Base-by-base conservation (phyloP, 169 alveolate genomes). In the Plasmodium malariae region DNA sequence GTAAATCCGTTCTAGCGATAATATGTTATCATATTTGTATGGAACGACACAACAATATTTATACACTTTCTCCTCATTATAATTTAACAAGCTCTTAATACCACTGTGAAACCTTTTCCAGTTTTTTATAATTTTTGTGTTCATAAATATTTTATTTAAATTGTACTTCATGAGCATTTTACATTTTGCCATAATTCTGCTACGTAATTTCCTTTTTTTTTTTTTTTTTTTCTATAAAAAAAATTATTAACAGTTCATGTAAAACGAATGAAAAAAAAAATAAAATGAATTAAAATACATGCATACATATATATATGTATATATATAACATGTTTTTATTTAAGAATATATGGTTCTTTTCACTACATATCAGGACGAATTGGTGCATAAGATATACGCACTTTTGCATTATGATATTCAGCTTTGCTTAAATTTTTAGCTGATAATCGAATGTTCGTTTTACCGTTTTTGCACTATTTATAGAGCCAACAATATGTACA, bases 41-140 rank as follows among this genome's bases (percentile, higher is more conserved):
- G 91, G 91, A 28, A 83, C 91, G 32, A 83, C n/a, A 28, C 91
- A 83, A 6, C 62, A 70, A 32, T 83, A 83, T 45, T 83, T 83
- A 59, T 83, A 57, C 36, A 40, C 59, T 37, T 51, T 54, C 37
- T 67, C 85, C 17, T 54, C 70, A 43, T 51, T 51, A 49, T 45
- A 37, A 21, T 17, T 36, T 83, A 59, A 54, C 30, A 62, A 34
- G 45, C n/a, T n/a, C 7, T n/a, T 17, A 9, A 9, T 12, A 45
- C 28, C n/a, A 59, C 21, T 60, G 24, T 49, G 14, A 28, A 1
- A 14, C 3, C 30, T 37, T 9, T 19, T 1, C 43, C 78, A 69
- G 5, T 43, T 45, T 45, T 17, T 45, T 19, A 40, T 7, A 11
- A 62, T 4, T 62, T 32, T 62, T n/a, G n/a, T 30, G 26, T 62